Conservation (phyloP, 179 eudicot species). For the Monotropa hypopitys region DNA sequence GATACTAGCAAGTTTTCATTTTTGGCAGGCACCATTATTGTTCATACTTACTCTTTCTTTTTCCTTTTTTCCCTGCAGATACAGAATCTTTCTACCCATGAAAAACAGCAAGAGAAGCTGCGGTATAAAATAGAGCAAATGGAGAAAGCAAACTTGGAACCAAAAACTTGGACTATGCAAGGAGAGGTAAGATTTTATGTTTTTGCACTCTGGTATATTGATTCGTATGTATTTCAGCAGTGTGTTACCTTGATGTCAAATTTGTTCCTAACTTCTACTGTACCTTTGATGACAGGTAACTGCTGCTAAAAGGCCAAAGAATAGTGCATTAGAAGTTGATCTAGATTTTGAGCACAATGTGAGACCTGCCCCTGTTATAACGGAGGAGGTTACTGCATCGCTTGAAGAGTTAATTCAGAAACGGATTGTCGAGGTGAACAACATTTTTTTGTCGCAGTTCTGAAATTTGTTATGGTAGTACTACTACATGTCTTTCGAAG, state of each 20-base stretch:
- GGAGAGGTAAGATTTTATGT: slow-evolving; percentile 61
- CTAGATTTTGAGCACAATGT: slow-evolving; percentile 86
- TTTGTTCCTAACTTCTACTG: not conserved
- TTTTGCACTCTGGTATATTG: not conserved
- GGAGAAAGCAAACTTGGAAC: slow-evolving; percentile 74
- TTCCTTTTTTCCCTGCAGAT: slow-evolving; percentile 19
- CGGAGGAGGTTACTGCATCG: slow-evolving; percentile 78
- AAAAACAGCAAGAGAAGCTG: slow-evolving; percentile 50
- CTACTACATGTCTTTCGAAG: not conserved
- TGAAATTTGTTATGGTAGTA: not conserved
- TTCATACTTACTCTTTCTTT: not conserved
- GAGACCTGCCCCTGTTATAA: slow-evolving; percentile 86
- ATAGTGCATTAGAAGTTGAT: slow-evolving; percentile 92
- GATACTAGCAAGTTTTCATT: not conserved
- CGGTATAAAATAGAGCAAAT: slow-evolving; percentile 56
- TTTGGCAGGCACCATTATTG: not conserved
- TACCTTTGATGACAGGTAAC: slow-evolving; percentile 39
- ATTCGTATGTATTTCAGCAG: not conserved
- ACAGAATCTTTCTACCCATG: slow-evolving; percentile 60
- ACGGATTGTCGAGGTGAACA: slow-evolving; percentile 64
- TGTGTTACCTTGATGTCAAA: not conserved
- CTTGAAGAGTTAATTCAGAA: slow-evolving; percentile 82
- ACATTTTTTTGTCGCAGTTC: not conserved
- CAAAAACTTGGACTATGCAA: slow-evolving; percentile 81
- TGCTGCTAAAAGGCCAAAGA: slow-evolving; percentile 84